Base-by-base conservation (phyloP, 164 flowering plant species). In the Malania oleifera region DNA sequence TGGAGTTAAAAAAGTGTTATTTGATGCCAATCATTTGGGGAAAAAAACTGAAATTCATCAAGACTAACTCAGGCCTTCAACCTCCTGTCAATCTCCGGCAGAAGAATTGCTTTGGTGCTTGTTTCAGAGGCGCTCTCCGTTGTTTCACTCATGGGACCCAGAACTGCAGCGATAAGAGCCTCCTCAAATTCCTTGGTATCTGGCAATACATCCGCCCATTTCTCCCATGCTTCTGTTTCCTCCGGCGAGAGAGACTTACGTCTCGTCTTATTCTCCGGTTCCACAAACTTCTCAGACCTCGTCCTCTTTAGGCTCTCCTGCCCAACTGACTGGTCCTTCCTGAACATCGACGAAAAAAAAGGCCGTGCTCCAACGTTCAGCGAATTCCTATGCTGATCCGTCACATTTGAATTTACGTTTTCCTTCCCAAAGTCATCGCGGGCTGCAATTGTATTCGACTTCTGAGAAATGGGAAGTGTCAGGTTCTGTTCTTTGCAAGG, bases 151-250 rank as follows among this genome's bases (percentile, higher is more conserved):
- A 43, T 45, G 20, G 75, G 55, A 25, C 82, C 86, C 56, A 92
- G 63, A 59, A 82, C 88, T 25, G 99, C 93, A 7, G 96, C 85
- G 1, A 88, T 60, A 12, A 95, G 82, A 3, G 99, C 98, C 18
- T 91, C 96, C 47, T 95, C 96, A 31, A 89, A 86, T 25, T 81
- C 96, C 51, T 82, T 67, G 54, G 55, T 75, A 43, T 87, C 91
- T 0, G 99, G 99, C 46, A 89, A 59, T 56, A 83, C 44, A 11
- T 64, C 78, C 1, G 62, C 54, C 69, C 75, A 70, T 60, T 64
- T 65, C 18, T 74, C 74, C 6, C 51, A 72, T 26, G 28, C 45
- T 24, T 70, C 73, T 26, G 28, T 48, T 24, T 70, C 80, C 56
- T 74, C 80, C 0, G 73, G 73, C 14, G 76, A 64, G 22, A 50